Evolutionary conservation across 208 protist genomes (phyloP), one percentile per base, ranked within the genome.

Genomic region (Crithidia sp.): DNA sequence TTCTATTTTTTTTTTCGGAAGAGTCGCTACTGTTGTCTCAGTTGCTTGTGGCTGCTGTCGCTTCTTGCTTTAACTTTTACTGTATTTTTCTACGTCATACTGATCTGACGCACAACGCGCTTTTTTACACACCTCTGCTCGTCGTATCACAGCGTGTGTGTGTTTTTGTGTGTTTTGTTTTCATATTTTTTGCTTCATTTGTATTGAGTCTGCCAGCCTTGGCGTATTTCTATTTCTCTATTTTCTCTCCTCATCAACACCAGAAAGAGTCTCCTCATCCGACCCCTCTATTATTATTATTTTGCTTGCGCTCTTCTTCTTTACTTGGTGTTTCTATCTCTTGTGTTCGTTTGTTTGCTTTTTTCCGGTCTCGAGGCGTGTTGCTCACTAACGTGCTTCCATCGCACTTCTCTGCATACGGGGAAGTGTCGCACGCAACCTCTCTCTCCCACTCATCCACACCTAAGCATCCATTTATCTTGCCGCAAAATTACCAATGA

Each of bases 101-200:
- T 28, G 28, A 28, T 28, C 28, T 28, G 28, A 28, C 28, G 28
- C 28, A 28, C 28, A 28, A 28, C 28, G 28, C 28, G 28, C 28
- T 28, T 28, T 28, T 28, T 28, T 28, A 28, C 28, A 28, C 28
- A 28, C 28, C 47, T 71, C 39, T 39, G 64, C 19, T 55, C 9
- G 50, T 50, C n/a, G 39, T 61, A 4, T 72, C 3, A 55, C 16
- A 62, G 47, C 17, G 5, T 73, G 37, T 60, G 44, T 71, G 37
- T 36, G 58, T 66, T 14, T 0, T 10, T 50, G 7, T 62, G 61
- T 28, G 28, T 28, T 2, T 28, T 28, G 28, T 28, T 28, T 1
- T 28, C 28, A 28, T 28, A 28, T 28, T 28, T 28, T 28, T 28
- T 28, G 28, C 1, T 28, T 28, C 28, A 28, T 28, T 1, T 1